Base-by-base conservation (phyloP, 805 yeast genomes). In the Blastobotrys muscicola region DNA sequence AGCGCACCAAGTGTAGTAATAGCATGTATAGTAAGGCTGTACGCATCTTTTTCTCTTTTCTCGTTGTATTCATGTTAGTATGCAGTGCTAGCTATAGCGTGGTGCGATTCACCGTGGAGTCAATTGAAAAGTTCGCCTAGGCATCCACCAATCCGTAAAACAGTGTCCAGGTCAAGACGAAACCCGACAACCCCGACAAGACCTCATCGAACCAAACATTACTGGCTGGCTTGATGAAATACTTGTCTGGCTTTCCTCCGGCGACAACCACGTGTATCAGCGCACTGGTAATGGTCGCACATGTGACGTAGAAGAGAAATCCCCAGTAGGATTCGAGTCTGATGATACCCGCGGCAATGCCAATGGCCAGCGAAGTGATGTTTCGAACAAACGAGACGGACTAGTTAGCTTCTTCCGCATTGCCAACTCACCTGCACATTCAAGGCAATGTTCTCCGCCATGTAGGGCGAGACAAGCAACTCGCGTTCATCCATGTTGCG, bases 141-240 rank as follows among this genome's bases (percentile, higher is more conserved):
- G 56, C 59, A 36, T 52, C 64, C 7, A 73, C 71, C 43, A 75
- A 51, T 1, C 76, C 78, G 51, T 66, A 68, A 11, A 74, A 62
- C 46, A 76, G 60, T 39, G 80, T 75, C 82, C 82, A 76, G 53
- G 76, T 69, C 71, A 76, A 71, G 7, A 73, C 64, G 50, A 64
- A 76, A 36, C 78, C 72, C 9, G 78, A 68, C 29, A 75, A 47
- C 33, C 74, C 76, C 36, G 75, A 58, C 11, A 72, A 63, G 10
- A 74, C 49, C 36, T 73, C 68, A 29, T 66, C 70, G 7, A 72
- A 42, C 45, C 71, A 62, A 3, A 76, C 55, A 33, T 70, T 72
- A 15, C 57, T 61, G 1, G 67, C 20, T 1, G 75, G 69, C 32
- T 55, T 62, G 9, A 58, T 55, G 46, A 65, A 75, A 49, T 65